phyloP scores from a whole-genome alignment of 768 basidiomycete species.

The Harrya chromipes region DNA sequence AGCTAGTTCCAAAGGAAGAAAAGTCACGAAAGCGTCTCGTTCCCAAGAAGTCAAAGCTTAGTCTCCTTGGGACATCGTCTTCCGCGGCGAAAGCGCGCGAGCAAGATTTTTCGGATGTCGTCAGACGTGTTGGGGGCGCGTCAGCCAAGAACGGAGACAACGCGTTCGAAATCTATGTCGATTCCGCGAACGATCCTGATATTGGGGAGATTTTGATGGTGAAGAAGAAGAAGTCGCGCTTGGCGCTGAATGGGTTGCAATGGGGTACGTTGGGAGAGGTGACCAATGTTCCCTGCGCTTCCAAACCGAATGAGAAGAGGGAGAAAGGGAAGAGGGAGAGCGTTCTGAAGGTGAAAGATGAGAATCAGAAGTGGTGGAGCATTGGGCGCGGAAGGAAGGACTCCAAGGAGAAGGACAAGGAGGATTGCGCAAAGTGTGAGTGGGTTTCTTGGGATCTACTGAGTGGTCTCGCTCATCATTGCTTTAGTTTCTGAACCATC shows the following conservation, averaged over 20 bases:
- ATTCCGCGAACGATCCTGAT: conserved; percentile 61
- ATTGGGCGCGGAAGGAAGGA: conserved; percentile 74
- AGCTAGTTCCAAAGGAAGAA: conserved; percentile 14
- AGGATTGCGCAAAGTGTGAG: conserved; percentile 37
- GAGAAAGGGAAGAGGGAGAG: conserved; percentile 34
- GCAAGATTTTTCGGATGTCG: conserved; percentile 60
- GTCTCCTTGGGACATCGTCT: conserved; percentile 36
- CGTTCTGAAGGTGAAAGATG: conserved; percentile 42
- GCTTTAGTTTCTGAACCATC: conserved; percentile 47
- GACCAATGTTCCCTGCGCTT: conserved; percentile 47
- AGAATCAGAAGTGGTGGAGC: conserved; percentile 78
- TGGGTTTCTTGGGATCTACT: not conserved
- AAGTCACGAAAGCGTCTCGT: conserved; percentile 50
- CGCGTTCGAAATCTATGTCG: conserved; percentile 71
- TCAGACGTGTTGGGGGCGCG: conserved; percentile 43
- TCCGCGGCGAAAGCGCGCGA: conserved; percentile 29
- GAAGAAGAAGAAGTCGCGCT: conserved; percentile 72
- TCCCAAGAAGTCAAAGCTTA: conserved; percentile 70
- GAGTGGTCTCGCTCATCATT: conserved; percentile 3
- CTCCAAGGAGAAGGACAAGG: conserved; percentile 59
- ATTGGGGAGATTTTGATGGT: conserved; percentile 69
- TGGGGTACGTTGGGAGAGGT: conserved; percentile 60
- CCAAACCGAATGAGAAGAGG: conserved; percentile 34
- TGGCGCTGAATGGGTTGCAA: conserved; percentile 52
- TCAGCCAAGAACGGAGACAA: conserved; percentile 31